Evolutionary conservation across 768 basidiomycete genomes (phyloP).

Genomic region (Termitomyces sp.): DNA sequence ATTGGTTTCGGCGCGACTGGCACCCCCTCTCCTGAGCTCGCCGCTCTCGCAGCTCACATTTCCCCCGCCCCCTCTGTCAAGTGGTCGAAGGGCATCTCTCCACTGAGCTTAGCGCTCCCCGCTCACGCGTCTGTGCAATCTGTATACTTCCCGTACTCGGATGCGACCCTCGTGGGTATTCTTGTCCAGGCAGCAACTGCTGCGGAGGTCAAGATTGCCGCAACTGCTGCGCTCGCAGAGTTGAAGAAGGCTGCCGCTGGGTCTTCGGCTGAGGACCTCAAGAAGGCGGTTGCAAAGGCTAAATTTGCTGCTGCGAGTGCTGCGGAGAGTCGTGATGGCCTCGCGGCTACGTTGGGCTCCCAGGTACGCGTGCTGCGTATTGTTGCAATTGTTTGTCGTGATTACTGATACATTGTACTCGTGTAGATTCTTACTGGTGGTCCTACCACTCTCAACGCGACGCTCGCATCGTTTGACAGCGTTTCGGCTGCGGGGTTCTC

Average conservation of each 20-base stretch:
- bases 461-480: conserved; percentile 68
- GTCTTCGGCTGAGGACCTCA: conserved; percentile 66
- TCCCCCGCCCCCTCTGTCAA: conserved; percentile 81
- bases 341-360: conserved; percentile 56
- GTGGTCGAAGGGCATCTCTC: conserved; percentile 76
- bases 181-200: conserved; percentile 68
- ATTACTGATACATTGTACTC: neutral
- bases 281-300: conserved; percentile 82
- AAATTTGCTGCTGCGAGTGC: conserved; percentile 77
- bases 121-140: conserved; percentile 60
- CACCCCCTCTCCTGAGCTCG: conserved; percentile 63
- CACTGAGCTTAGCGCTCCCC: conserved; percentile 60
- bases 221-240: conserved; percentile 62
- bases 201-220: conserved; percentile 62
- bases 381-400: neutral
- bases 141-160: conserved; percentile 86
- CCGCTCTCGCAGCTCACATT: conserved; percentile 76
- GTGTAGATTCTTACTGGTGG: conserved; percentile 55
- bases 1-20: conserved; percentile 82
- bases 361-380: conserved; percentile 41
- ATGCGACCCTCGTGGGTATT: conserved; percentile 85
- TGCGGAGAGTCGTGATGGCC: conserved; percentile 66
- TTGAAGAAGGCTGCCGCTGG: conserved; percentile 61
- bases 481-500: conserved; percentile 63
- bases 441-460: conserved; percentile 52